A percentile compares a stretch with the other conserved stretches of the same genome.
phyloP scores from a whole-genome alignment of 192 early-diverging fungal genomes.

The Pecoramyces ruminantium region DNA sequence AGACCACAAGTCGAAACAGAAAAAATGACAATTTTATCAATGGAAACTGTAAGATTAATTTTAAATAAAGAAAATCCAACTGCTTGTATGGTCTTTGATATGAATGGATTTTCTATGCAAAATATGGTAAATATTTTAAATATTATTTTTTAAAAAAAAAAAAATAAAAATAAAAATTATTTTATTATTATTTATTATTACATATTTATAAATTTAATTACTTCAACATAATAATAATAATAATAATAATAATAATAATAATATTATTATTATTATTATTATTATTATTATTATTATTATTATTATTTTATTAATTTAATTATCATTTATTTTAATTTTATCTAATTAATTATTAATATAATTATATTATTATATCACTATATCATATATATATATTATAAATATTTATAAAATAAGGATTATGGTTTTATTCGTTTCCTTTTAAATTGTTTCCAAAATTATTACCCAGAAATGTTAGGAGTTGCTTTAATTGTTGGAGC shows the following conservation, averaged over 20 bases:
- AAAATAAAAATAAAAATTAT: too few species aligned
- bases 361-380: too few species aligned
- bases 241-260: too few species aligned
- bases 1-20: background rate
- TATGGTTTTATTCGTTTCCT: background rate
- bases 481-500: constrained; percentile 65
- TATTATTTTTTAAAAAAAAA: too few species aligned
- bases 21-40: background rate
- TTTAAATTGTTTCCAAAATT: constrained; percentile 25
- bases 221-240: too few species aligned
- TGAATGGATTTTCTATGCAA: constrained; percentile 50
- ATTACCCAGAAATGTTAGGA: constrained; percentile 82
- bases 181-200: too few species aligned
- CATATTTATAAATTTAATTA: too few species aligned
- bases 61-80: constrained; percentile 32
- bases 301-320: too few species aligned
- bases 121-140: constrained; percentile 28
- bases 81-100: constrained; percentile 58
- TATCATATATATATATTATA: background rate
- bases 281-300: too few species aligned
- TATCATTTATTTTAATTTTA: too few species aligned
- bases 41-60: constrained; percentile 37
- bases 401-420: background rate
- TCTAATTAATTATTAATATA: too few species aligned
- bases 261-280: too few species aligned